Evolutionary conservation across 352 stramenopile genomes (phyloP).

Genomic region (Phytophthora boehmeriae): DNA sequence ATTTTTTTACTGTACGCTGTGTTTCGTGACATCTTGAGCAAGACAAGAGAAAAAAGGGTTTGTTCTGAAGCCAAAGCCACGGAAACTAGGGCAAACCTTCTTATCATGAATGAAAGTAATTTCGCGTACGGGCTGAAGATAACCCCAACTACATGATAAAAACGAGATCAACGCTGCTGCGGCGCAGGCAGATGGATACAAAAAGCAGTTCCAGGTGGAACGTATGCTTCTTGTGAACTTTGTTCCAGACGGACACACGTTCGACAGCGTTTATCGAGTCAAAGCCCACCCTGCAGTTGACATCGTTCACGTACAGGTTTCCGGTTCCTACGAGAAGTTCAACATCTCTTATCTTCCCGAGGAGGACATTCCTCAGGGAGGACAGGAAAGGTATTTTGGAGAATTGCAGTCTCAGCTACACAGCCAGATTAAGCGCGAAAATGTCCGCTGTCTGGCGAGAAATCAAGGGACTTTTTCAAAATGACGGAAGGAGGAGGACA

Average conservation of each 20-base stretch:
- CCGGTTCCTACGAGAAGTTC: neutral
- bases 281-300: neutral
- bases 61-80: neutral
- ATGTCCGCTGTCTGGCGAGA: too few relatives aligned
- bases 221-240: constrained; percentile 13
- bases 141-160: constrained; percentile 1
- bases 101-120: neutral
- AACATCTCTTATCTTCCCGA: constrained; percentile 9
- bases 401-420: too few relatives aligned
- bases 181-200: constrained; percentile 4
- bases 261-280: constrained; percentile 8
- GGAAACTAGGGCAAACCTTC: neutral
- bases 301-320: neutral
- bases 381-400: too few relatives aligned
- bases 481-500: too few relatives aligned
- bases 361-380: too few relatives aligned
- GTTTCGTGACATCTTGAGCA: too few relatives aligned
- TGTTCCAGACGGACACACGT: constrained; percentile 8
- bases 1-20: too few relatives aligned
- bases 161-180: constrained; percentile 5
- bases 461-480: too few relatives aligned
- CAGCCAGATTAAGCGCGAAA: too few relatives aligned
- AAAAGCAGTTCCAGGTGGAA: neutral
- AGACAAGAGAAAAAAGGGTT: neutral
- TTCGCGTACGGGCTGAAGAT: constrained; percentile 7